A percentile compares a stretch with the other conserved stretches of the same genome.
phyloP scores from a whole-genome alignment of 441 rosid species.

The Gossypium armourianum region DNA sequence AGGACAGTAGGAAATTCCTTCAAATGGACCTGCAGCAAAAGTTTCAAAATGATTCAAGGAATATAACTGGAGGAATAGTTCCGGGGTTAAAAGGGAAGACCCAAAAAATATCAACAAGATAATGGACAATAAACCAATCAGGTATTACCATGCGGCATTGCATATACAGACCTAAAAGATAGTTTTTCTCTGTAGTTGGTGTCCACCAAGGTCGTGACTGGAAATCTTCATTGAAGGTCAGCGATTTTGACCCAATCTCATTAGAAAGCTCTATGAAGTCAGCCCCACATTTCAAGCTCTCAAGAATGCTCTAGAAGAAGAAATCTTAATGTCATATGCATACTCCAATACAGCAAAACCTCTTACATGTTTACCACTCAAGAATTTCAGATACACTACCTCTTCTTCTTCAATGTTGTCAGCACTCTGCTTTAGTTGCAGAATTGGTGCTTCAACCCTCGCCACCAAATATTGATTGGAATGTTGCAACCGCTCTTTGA shows the following conservation, averaged over 20 bases:
- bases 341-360: neutral
- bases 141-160: neutral
- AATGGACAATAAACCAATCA: neutral
- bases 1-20: conserved; percentile 60
- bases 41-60: neutral
- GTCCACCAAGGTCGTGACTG: conserved; percentile 97
- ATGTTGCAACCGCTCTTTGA: conserved; percentile 70
- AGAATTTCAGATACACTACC: conserved; percentile 28
- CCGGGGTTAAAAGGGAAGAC: neutral
- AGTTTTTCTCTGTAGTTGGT: conserved; percentile 70
- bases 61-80: neutral
- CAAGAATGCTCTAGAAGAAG: conserved; percentile 52
- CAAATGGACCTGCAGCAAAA: conserved; percentile 67
- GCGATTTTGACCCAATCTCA: conserved; percentile 58
- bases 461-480: conserved; percentile 75
- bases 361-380: neutral
- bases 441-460: conserved; percentile 57
- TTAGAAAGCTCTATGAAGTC: conserved; percentile 67
- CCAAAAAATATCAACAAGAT: neutral
- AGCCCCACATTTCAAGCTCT: conserved; percentile 55
- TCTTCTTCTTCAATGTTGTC: conserved; percentile 67
- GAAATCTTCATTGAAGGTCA: conserved; percentile 82
- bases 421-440: conserved; percentile 73
- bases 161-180: conserved; percentile 61
- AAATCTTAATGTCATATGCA: conserved; percentile 10